Evolutionary conservation across 164 flowering plant genomes (phyloP), one percentile per base, ranked within the genome.

Genomic region (Vitis riparia): DNA sequence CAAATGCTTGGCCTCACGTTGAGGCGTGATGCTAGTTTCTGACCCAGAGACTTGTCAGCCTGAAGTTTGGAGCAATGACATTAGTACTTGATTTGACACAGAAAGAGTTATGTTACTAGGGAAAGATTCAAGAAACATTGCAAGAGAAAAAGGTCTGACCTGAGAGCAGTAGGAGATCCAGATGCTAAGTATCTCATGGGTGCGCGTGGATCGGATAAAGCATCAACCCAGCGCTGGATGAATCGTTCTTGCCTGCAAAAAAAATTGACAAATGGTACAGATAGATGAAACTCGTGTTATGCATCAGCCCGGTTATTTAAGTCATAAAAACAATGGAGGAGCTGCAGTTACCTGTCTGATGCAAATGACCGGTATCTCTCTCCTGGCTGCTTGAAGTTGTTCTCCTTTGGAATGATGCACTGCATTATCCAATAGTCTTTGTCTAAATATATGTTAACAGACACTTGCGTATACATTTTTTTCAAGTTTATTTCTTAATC

Each of bases 91-190:
- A 6, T 32, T 32, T 32, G 6, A 32, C 44, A 32, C 44, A 4
- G 27, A 32, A 32, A 32, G 44, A 32, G 6, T 32, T 32, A 32
- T 6, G 27, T 32, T 32, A 32, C 6, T 32, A 32, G 44, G 0
- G 7, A 32, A 32, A 32, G 44, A 6, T 32, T 32, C 27, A 23
- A 23, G 27, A 23, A 23, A 23, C 27, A 23, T 23, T 23, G 27
- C 47, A 8, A 29, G 11, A 1, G 14, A 15, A 10, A 44, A 32
- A 5, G 11, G 51, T 56, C 72, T 67, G 7, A 92, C 98, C 92
- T 89, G 97, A 79, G 94, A 70, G 91, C 91, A 91, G 82, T 85
- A 92, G 14, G 96, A 83, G 77, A 94, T 71, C 98, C 98, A 94
- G 70, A 88, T 88, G 77, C 80, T 75, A 68, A 92, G 87, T 73